Conservation (phyloP, 345 rosid species). For the Syzygium grande region DNA sequence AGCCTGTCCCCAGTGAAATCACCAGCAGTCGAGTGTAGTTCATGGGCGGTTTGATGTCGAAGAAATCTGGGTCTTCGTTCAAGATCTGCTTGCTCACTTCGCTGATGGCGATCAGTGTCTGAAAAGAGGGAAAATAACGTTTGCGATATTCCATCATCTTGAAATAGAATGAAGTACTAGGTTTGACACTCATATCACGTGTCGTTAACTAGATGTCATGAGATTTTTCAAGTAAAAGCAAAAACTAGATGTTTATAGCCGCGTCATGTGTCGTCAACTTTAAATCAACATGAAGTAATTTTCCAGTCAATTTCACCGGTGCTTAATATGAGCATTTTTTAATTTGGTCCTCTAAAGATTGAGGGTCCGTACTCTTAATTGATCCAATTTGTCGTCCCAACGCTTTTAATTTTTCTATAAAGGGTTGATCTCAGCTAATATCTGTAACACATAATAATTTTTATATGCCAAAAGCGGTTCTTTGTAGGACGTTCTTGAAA, state of each 20-base stretch:
- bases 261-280: background rate
- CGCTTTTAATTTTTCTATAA: background rate
- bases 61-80: conserved; percentile 39
- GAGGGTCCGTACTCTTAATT: background rate
- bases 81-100: conserved; percentile 49
- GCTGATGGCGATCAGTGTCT: conserved; percentile 59
- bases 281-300: background rate
- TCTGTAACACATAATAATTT: background rate
- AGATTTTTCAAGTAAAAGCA: background rate
- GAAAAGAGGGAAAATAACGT: background rate
- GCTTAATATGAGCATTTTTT: background rate
- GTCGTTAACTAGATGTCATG: background rate
- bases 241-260: background rate
- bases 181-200: background rate
- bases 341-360: background rate
- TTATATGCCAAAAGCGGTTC: background rate
- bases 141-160: background rate
- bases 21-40: conserved; percentile 45
- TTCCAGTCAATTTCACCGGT: too few relatives aligned
- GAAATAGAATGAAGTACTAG: background rate
- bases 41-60: conserved; percentile 17
- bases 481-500: background rate
- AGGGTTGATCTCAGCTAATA: background rate
- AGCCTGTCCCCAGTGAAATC: conserved; percentile 65
- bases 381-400: background rate